A percentile compares a stretch with the other conserved stretches of the same genome.
Evolutionary conservation across 306 rosid species (phyloP).

Genomic region (Glycine latifolia): DNA sequence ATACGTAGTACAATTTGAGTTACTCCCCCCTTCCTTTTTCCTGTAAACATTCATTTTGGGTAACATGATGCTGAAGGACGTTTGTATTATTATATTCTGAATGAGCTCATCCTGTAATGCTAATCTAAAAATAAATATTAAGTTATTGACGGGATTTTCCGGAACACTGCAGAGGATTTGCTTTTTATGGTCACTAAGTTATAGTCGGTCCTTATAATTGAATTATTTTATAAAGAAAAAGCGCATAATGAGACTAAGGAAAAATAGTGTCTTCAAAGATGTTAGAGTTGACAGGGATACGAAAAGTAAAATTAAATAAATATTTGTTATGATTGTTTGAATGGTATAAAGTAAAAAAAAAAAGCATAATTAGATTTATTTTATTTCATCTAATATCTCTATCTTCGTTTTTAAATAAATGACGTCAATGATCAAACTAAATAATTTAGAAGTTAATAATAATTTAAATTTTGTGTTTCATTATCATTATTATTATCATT

Average conservation of each 20-base stretch:
- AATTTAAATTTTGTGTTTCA: too few relatives aligned
- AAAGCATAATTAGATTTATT: too few relatives aligned
- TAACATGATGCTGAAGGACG: background rate
- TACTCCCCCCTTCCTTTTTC: too few relatives aligned
- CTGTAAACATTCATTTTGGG: conserved; percentile 24
- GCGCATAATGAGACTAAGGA: background rate
- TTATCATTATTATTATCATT: too few relatives aligned
- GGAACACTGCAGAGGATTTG: background rate
- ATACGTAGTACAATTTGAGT: conserved; percentile 9
- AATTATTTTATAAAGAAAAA: background rate
- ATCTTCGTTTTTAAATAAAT: too few relatives aligned
- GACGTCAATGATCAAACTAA: too few relatives aligned
- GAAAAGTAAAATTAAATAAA: background rate
- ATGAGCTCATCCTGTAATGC: background rate
- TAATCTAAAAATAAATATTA: background rate
- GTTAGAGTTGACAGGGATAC: background rate
- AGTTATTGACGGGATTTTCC: background rate
- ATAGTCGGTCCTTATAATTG: background rate
- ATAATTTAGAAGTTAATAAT: too few relatives aligned
- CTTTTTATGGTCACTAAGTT: background rate
- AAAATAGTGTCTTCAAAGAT: background rate
- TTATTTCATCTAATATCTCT: too few relatives aligned
- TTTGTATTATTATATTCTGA: conserved; percentile 8
- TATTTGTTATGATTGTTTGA: too few relatives aligned
- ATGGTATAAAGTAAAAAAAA: too few relatives aligned